phyloP scores from a whole-genome alignment of 306 rosid genomes.

The Quercus dentata region DNA sequence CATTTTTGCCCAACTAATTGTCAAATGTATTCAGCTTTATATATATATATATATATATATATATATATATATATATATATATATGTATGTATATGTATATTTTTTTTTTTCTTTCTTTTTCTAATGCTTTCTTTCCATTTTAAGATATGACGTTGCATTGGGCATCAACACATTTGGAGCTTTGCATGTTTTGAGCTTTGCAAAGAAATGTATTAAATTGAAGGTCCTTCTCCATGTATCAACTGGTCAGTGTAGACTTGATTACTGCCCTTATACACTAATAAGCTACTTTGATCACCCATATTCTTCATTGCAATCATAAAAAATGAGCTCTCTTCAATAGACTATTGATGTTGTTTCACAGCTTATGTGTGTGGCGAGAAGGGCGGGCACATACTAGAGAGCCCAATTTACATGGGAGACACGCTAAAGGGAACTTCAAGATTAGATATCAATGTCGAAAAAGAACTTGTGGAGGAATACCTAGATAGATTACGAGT shows the following conservation, averaged over 20 bases:
- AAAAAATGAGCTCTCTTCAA: not conserved
- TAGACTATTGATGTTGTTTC: not conserved
- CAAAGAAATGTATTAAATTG: slow-evolving; percentile 24
- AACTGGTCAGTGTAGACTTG: slow-evolving; percentile 27
- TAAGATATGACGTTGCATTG: slow-evolving; percentile 34
- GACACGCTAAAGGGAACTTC: not conserved
- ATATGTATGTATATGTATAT: fast-evolving
- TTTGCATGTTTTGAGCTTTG: slow-evolving; percentile 14
- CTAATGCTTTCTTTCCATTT: not conserved
- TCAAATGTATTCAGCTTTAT: too few species aligned
- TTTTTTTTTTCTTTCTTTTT: too few species aligned
- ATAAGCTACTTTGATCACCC: too few species aligned
- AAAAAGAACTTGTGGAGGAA: slow-evolving; percentile 18
- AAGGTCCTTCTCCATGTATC: slow-evolving; percentile 33
- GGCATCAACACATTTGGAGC: slow-evolving; percentile 33
- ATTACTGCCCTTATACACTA: too few species aligned
- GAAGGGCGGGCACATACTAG: slow-evolving; percentile 9
- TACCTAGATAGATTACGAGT: slow-evolving; percentile 16
- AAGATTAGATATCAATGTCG: slow-evolving; percentile 27
- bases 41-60: too few species aligned
- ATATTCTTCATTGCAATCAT: too few species aligned
- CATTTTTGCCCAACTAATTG: too few species aligned
- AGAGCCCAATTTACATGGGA: slow-evolving; percentile 22
- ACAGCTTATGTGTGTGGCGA: slow-evolving; percentile 38
- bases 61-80: too few species aligned